These are phyloP conservation scores for Yamadazyma songkhlaensis DNA, from an alignment of 1,139 yeast genomes.

Conservation along the genomic window DNA sequence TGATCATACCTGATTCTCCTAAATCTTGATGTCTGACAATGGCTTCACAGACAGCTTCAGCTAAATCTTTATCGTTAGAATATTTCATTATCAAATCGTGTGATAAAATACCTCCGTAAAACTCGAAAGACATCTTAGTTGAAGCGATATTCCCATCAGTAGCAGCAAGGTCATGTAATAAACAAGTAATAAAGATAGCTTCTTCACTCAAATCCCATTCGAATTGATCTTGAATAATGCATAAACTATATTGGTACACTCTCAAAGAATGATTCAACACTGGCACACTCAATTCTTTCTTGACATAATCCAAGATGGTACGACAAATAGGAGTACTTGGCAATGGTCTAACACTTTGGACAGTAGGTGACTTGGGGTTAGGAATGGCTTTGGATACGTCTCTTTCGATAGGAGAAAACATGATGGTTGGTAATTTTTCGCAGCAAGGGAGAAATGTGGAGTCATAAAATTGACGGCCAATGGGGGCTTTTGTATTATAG, in stretches of 20 bases:
- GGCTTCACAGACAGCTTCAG: constrained; percentile 41
- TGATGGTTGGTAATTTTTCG: not conserved
- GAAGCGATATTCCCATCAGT: constrained; percentile 33
- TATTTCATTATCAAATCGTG: constrained; percentile 25
- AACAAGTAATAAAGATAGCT: constrained; percentile 29
- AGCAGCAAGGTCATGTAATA: constrained; percentile 38
- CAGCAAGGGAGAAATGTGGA: no score
- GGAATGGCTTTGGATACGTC: constrained; percentile 28
- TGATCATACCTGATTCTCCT: constrained; percentile 33
- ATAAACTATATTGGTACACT: constrained; percentile 31
- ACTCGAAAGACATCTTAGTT: constrained; percentile 38
- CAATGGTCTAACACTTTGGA: constrained; percentile 20
- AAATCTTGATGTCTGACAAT: constrained; percentile 38
- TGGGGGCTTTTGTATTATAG: no score
- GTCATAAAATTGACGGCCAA: no score
- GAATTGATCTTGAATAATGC: constrained; percentile 36
- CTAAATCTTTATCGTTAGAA: constrained; percentile 27
- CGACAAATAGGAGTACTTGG: constrained; percentile 22
- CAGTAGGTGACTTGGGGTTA: constrained; percentile 24
- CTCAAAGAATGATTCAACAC: constrained; percentile 33
- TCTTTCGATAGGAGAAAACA: constrained; percentile 31
- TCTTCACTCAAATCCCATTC: constrained; percentile 33
- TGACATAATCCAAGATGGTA: constrained; percentile 23
- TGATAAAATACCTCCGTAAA: constrained; percentile 34
- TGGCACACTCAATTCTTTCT: constrained; percentile 21